phyloP scores from a whole-genome alignment of 305 asterid genomes.

The Plantago rigida region DNA sequence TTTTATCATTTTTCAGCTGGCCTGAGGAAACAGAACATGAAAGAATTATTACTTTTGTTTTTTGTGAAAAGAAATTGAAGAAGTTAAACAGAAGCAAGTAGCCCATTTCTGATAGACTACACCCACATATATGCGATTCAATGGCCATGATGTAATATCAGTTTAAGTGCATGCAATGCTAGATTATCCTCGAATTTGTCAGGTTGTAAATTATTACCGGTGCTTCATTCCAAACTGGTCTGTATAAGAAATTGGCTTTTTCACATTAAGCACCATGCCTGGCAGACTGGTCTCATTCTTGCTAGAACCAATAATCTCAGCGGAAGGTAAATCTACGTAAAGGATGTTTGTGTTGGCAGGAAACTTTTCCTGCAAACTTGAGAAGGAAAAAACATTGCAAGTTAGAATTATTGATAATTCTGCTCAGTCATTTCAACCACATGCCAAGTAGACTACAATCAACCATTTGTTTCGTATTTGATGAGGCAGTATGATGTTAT shows the following conservation, averaged over 20 bases:
- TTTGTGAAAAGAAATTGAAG: no score
- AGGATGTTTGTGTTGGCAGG: slow-evolving; percentile 96
- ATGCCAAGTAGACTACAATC: neutral
- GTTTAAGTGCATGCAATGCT: slow-evolving; percentile 15
- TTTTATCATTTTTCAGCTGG: no score
- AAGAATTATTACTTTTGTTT: no score
- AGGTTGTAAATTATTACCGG: slow-evolving; percentile 41
- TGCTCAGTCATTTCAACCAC: neutral
- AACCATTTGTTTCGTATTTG: neutral
- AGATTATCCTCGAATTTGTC: slow-evolving; percentile 14
- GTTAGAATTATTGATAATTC: slow-evolving; percentile 27
- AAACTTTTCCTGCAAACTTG: slow-evolving; percentile 76
- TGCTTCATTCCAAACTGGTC: slow-evolving; percentile 82
- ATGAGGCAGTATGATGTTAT: no score
- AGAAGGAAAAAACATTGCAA: slow-evolving; percentile 32
- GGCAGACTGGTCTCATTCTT: slow-evolving; percentile 62
- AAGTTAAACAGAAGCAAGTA: no score
- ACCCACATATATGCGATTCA: neutral
- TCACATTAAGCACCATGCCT: slow-evolving; percentile 84
- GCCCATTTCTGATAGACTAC: no score
- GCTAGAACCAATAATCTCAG: slow-evolving; percentile 75
- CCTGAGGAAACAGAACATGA: no score
- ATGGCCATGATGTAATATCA: slow-evolving; percentile 1
- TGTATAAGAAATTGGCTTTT: slow-evolving; percentile 62
- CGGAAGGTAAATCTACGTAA: slow-evolving; percentile 86